Percentiles rank a stretch among this genome's conserved stretches.
phyloP scores from a whole-genome alignment of 306 rosid species.

The Begonia masoniana region DNA sequence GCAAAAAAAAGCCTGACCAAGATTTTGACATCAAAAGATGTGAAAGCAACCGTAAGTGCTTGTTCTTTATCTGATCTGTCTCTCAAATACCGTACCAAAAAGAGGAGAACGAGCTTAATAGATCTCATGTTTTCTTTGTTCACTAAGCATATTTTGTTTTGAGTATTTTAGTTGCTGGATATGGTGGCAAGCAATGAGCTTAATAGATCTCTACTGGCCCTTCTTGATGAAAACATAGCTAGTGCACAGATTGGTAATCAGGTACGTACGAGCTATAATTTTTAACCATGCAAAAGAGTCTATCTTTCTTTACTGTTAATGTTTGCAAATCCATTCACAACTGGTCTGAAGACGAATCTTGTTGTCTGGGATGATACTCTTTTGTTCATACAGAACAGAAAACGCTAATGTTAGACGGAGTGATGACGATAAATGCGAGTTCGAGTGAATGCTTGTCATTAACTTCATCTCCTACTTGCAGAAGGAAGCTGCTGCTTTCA shows the following conservation, averaged over 20 bases:
- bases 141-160: neutral
- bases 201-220: slow-evolving; percentile 66
- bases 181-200: slow-evolving; percentile 73
- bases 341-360: too few species aligned
- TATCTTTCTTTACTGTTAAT: too few species aligned
- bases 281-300: slow-evolving; percentile 6
- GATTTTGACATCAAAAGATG: slow-evolving; percentile 71
- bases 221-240: slow-evolving; percentile 89
- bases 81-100: neutral
- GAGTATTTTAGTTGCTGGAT: slow-evolving; percentile 49
- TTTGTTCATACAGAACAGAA: too few species aligned
- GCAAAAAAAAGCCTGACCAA: slow-evolving; percentile 59
- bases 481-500: slow-evolving; percentile 76
- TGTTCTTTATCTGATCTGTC: neutral
- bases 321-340: too few species aligned
- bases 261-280: slow-evolving; percentile 30
- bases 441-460: neutral
- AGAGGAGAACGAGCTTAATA: too few species aligned
- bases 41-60: slow-evolving; percentile 69
- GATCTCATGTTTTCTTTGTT: too few species aligned
- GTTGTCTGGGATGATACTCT: too few species aligned
- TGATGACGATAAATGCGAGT: neutral
- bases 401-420: too few species aligned
- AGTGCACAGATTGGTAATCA: slow-evolving; percentile 55
- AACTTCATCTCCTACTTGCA: slow-evolving; percentile 23